These are phyloP conservation scores for Yamadazyma sp. DNA, from an alignment of 1,139 yeast species.

Conservation along the genomic window DNA sequence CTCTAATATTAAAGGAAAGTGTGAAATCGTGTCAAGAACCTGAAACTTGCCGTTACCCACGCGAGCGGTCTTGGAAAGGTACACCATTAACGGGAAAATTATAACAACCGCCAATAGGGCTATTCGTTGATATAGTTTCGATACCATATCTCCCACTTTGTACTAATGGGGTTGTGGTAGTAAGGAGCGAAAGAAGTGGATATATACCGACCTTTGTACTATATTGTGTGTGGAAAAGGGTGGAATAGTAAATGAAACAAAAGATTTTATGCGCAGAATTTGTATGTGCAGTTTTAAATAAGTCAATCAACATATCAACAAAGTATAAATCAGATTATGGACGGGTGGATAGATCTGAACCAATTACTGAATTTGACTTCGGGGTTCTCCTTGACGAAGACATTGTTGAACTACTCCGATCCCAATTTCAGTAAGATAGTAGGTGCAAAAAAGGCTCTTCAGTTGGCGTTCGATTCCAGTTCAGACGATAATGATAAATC, in stretches of 20 bases:
- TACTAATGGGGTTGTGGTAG: neutral
- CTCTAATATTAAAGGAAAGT: constrained; percentile 9
- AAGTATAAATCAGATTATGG: constrained; percentile 14
- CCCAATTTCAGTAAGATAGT: constrained; percentile 42
- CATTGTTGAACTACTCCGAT: constrained; percentile 28
- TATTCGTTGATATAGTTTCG: constrained; percentile 20
- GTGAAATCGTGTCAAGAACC: constrained; percentile 13
- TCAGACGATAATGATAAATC: constrained; percentile 12
- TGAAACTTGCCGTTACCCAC: constrained; percentile 6
- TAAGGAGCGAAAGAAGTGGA: no score
- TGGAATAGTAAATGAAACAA: neutral
- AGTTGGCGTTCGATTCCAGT: constrained; percentile 20
- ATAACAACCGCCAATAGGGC: constrained; percentile 15
- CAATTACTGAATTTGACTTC: constrained; percentile 8
- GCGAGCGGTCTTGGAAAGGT: constrained; percentile 11
- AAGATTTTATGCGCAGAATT: neutral
- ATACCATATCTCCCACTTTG: constrained; percentile 10
- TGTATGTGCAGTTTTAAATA: neutral
- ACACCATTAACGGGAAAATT: constrained; percentile 16
- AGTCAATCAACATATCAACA: neutral
- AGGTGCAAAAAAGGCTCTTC: constrained; percentile 48
- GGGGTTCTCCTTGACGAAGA: constrained; percentile 7
- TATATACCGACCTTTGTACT: no score
- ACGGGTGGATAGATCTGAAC: constrained; percentile 16
- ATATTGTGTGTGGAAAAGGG: neutral